Evolutionary conservation across 495 filamentous ascomycete genomes (phyloP).

Genomic region (Darksidea phi): DNA sequence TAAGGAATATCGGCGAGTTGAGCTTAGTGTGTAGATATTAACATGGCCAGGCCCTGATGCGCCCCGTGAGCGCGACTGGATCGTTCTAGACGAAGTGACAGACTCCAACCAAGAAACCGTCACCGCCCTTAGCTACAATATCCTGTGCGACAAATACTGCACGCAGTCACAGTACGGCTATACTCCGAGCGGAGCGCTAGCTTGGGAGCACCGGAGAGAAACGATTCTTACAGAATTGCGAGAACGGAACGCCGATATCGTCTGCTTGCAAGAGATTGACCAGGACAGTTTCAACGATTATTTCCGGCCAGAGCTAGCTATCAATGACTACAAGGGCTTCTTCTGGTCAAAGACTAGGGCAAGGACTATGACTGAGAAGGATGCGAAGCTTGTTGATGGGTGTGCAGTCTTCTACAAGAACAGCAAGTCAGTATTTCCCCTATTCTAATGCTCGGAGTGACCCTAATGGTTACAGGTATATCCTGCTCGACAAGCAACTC

Average conservation of each 20-base stretch:
- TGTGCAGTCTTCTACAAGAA: slow-evolving; percentile 96
- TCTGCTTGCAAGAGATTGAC: slow-evolving; percentile 92
- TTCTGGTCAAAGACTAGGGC: slow-evolving; percentile 85
- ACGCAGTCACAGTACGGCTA: slow-evolving; percentile 85
- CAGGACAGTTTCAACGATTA: slow-evolving; percentile 85
- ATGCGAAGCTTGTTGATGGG: slow-evolving; percentile 83
- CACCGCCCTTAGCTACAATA: slow-evolving; percentile 88
- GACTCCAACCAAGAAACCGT: slow-evolving; percentile 57
- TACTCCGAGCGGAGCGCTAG: slow-evolving; percentile 70
- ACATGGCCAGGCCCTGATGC: slow-evolving; percentile 61
- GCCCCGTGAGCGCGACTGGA: slow-evolving; percentile 70
- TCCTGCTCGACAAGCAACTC: slow-evolving; percentile 86
- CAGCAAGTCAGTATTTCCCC: slow-evolving; percentile 55
- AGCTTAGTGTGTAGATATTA: slow-evolving; percentile 34
- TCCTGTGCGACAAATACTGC: slow-evolving; percentile 86
- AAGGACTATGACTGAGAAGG: slow-evolving; percentile 85
- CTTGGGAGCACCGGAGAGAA: slow-evolving; percentile 81
- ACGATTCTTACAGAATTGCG: slow-evolving; percentile 77
- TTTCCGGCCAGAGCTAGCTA: slow-evolving; percentile 77
- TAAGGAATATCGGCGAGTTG: slow-evolving; percentile 50
- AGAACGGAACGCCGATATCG: slow-evolving; percentile 77
- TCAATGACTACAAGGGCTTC: slow-evolving; percentile 84
- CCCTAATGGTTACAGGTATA: slow-evolving; percentile 52
- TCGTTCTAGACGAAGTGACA: slow-evolving; percentile 61
- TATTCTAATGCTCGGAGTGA: neutral